Percentiles rank a stretch among this genome's conserved stretches.
Evolutionary conservation across 768 basidiomycete species (phyloP).

Genomic region (Pulveroboletus ravenelii): DNA sequence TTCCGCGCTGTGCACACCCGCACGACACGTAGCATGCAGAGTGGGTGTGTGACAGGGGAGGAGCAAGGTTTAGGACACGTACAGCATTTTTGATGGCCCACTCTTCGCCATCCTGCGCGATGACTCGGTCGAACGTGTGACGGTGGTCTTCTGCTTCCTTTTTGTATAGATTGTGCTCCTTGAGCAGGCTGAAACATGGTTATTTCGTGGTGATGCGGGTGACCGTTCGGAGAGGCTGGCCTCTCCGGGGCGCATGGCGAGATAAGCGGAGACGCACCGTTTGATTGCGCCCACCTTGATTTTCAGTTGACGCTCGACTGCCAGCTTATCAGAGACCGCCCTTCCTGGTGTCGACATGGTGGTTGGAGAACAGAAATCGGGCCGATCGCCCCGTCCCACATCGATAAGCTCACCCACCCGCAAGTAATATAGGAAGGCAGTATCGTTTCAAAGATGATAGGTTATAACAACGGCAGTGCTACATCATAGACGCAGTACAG

Average conservation of each 20-base stretch:
- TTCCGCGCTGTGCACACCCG: slow-evolving; percentile 27
- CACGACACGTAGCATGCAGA: slow-evolving; percentile 15
- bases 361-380: slow-evolving; percentile 3
- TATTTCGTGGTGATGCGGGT: not conserved
- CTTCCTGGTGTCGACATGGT: slow-evolving; percentile 15
- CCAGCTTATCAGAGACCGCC: slow-evolving; percentile 20
- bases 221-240: too few relatives aligned
- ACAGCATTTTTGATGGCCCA: slow-evolving; percentile 79
- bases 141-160: slow-evolving; percentile 60
- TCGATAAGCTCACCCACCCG: slow-evolving; percentile 9
- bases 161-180: slow-evolving; percentile 63
- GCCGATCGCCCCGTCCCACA: not conserved
- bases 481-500: slow-evolving; percentile 31
- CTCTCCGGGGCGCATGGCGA: not conserved
- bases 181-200: slow-evolving; percentile 46
- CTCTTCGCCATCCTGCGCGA: slow-evolving; percentile 57
- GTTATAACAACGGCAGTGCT: slow-evolving; percentile 24
- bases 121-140: slow-evolving; percentile 56
- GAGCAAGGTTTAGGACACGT: slow-evolving; percentile 28
- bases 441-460: slow-evolving; percentile 26
- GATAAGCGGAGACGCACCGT: slow-evolving; percentile 44
- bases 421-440: not conserved
- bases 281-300: slow-evolving; percentile 68
- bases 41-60: slow-evolving; percentile 2
- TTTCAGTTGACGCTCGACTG: slow-evolving; percentile 62